phyloP scores from a whole-genome alignment of 805 yeast genomes.

The Pichia thaimueangensis region DNA sequence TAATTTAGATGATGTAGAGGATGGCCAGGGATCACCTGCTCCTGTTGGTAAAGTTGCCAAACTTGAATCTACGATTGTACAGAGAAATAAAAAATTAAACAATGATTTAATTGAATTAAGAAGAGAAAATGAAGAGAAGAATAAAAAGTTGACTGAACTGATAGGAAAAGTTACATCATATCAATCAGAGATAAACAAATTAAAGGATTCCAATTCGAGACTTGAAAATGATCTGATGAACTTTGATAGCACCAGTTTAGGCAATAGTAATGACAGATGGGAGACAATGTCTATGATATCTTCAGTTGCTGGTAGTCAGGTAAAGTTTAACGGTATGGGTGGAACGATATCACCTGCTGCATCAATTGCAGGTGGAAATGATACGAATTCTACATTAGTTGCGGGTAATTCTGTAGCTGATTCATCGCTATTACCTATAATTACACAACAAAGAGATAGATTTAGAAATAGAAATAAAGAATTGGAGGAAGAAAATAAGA shows the following conservation, averaged over 20 bases:
- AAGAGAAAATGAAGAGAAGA: slow-evolving; percentile 46
- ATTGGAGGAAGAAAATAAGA: slow-evolving; percentile 73
- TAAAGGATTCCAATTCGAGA: slow-evolving; percentile 45
- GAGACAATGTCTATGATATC: slow-evolving; percentile 66
- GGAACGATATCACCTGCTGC: slow-evolving; percentile 41
- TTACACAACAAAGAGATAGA: slow-evolving; percentile 92
- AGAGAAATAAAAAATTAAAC: slow-evolving; percentile 67
- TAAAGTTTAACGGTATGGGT: slow-evolving; percentile 23
- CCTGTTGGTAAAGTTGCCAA: slow-evolving; percentile 39
- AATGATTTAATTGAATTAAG: slow-evolving; percentile 63
- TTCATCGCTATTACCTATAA: slow-evolving; percentile 67
- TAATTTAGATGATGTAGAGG: slow-evolving; percentile 26
- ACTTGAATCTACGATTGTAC: slow-evolving; percentile 38
- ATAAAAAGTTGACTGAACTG: slow-evolving; percentile 35
- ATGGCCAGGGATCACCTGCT: slow-evolving; percentile 23
- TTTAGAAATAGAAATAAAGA: slow-evolving; percentile 79
- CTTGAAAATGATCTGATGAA: slow-evolving; percentile 70
- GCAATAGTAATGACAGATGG: slow-evolving; percentile 35
- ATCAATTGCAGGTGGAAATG: slow-evolving; percentile 39
- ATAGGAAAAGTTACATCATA: slow-evolving; percentile 32
- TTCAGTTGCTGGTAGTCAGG: slow-evolving; percentile 35
- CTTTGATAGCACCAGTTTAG: slow-evolving; percentile 36
- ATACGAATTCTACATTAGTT: neutral
- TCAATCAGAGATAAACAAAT: slow-evolving; percentile 33
- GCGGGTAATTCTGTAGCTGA: slow-evolving; percentile 11